Base-by-base conservation (phyloP, 2,329 filamentous ascomycete genomes). In the Fusarium chlamydosporum region DNA sequence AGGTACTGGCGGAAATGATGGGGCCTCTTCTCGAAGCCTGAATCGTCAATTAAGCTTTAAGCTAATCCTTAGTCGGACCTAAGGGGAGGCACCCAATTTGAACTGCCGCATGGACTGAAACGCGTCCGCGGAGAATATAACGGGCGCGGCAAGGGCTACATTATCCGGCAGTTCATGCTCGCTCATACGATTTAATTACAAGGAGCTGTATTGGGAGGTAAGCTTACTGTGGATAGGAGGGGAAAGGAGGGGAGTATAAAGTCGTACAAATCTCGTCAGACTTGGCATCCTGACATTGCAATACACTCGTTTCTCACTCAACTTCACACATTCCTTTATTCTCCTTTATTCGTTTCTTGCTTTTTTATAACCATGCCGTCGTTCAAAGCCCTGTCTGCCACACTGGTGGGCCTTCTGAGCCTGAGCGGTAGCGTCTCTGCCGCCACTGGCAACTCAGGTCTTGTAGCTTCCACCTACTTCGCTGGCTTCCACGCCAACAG, bases 391-490 rank as follows among this genome's bases (percentile, higher is more conserved):
- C 23, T 69, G 20, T 70, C 53, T n/a, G 67, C 62, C 33, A 54
- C 51, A 3, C 26, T 54, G n/a, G 27, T 69, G 23, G 68, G 65
- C 53, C 45, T 68, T 26, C 15, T 71, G 33, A 48, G 60, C 51
- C 46, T 71, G 1, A 52, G 34, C 2, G 31, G 53, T 26, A 47
- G 18, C 46, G 56, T 12, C 4, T 13, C 42, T 3, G 11, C 43
- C 18, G 11, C 43, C 18, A 8, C 18, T 4, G 9, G 29, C 6
- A 23, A 37, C 12, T 52, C 53, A 8, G 18, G 29, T 6, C 57
- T 71, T 3, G 70, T 72, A 1, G 64, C 70, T 5, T 72, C 70
- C 2, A 72, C 70, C 10, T 72, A 72, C 26, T 71, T 71, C 31
- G 70, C 70, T 9, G 70, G 70, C 20, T 72, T 71, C 56, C 70